A percentile compares a stretch with the other conserved stretches of the same genome.
These are phyloP conservation scores for Tuber aestivum DNA, from an alignment of 495 filamentous ascomycete genomes.

Conservation along the genomic window DNA sequence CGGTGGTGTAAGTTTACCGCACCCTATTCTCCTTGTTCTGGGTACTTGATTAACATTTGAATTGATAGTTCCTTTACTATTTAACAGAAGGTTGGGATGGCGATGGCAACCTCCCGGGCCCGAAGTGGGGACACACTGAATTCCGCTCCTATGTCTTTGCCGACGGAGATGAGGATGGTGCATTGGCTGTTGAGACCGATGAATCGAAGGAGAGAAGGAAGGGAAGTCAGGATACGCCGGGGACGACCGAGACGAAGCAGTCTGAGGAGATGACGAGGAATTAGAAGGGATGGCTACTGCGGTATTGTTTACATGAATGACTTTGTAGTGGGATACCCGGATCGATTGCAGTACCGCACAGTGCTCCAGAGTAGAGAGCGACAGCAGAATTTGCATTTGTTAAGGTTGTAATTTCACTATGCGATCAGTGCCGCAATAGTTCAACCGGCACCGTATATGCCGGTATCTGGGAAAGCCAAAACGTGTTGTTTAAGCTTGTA, in stretches of 20 bases:
- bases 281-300: background rate
- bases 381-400: background rate
- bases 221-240: slow-evolving; percentile 48
- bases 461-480: background rate
- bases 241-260: slow-evolving; percentile 31
- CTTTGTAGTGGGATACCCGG: background rate
- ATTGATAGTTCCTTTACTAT: slow-evolving; percentile 58
- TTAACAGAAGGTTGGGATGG: slow-evolving; percentile 79
- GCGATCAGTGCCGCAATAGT: background rate
- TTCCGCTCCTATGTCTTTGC: slow-evolving; percentile 68
- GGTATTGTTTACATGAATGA: background rate
- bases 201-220: slow-evolving; percentile 58
- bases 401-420: background rate
- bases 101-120: slow-evolving; percentile 51
- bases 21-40: background rate
- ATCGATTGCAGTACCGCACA: background rate
- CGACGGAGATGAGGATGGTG: slow-evolving; percentile 51
- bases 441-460: background rate
- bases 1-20: slow-evolving; percentile 48
- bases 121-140: slow-evolving; percentile 81
- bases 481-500: background rate
- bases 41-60: background rate
- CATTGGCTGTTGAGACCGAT: slow-evolving; percentile 57
- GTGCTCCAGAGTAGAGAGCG: background rate
- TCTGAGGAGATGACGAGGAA: slow-evolving; percentile 10